Evolutionary conservation across 345 rosid species (phyloP).

Genomic region (Hirschfeldia incana): DNA sequence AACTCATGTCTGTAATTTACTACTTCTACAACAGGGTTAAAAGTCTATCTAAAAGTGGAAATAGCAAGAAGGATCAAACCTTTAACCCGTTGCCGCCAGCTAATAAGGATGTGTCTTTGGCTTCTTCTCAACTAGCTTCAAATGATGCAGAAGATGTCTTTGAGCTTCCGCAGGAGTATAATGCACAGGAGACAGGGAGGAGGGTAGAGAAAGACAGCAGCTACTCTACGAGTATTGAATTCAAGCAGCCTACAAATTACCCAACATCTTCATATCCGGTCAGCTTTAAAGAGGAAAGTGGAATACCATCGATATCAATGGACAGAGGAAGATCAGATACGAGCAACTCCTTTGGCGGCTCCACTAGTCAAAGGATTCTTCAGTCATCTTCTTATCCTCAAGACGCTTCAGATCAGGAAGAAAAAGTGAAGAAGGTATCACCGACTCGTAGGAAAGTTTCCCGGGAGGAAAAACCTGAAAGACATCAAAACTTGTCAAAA

Average conservation of each 20-base stretch:
- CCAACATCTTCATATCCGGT: conserved; percentile 46
- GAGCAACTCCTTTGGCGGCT: conserved; percentile 49
- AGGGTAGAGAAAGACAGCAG: conserved; percentile 65
- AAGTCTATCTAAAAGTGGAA: conserved; percentile 92
- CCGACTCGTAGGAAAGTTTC: conserved; percentile 78
- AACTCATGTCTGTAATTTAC: conserved; percentile 11
- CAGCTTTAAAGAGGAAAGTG: conserved; percentile 60
- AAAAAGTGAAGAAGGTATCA: conserved; percentile 75
- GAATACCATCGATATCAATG: conserved; percentile 46
- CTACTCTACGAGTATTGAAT: conserved; percentile 46
- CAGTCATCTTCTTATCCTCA: conserved; percentile 52
- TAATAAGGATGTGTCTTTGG: conserved; percentile 57
- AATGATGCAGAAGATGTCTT: conserved; percentile 51
- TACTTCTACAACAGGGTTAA: conserved; percentile 67
- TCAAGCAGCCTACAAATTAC: conserved; percentile 50
- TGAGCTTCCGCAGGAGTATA: conserved; percentile 61
- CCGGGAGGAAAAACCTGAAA: conserved; percentile 74
- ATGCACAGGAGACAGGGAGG: conserved; percentile 45
- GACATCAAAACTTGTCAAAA: conserved; percentile 51
- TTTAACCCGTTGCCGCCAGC: conserved; percentile 47
- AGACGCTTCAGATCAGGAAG: conserved; percentile 59
- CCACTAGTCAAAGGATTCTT: conserved; percentile 51
- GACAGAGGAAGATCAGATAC: conserved; percentile 64
- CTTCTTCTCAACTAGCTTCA: conserved; percentile 47
- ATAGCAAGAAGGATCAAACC: conserved; percentile 70